These are phyloP conservation scores for Fagopyrum homotropicum DNA, from an alignment of 148 eudicot genomes.

Conservation along the genomic window DNA sequence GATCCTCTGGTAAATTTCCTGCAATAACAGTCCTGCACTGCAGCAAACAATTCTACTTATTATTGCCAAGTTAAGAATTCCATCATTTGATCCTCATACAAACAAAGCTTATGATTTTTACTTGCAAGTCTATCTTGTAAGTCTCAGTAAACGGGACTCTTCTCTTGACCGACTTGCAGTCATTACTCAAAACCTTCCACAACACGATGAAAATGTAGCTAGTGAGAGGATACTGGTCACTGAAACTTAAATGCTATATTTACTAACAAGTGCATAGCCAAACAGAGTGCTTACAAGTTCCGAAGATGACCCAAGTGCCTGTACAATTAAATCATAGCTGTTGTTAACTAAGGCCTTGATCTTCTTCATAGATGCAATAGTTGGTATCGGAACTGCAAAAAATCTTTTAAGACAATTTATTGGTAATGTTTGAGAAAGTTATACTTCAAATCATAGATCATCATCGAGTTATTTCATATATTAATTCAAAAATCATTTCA, in stretches of 20 bases:
- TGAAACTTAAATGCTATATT: neutral
- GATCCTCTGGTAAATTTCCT: conserved; percentile 94
- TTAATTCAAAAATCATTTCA: no score
- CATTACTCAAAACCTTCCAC: conserved; percentile 58
- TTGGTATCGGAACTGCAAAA: conserved; percentile 56
- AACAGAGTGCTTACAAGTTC: conserved; percentile 47
- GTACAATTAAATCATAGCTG: conserved; percentile 44
- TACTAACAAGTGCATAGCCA: neutral
- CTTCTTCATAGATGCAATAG: conserved; percentile 72
- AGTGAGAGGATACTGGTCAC: neutral
- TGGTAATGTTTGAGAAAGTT: neutral
- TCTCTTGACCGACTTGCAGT: conserved; percentile 63
- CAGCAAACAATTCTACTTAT: conserved; percentile 7
- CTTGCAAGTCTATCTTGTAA: conserved; percentile 80
- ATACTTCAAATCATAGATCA: neutral
- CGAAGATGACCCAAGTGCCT: conserved; percentile 66
- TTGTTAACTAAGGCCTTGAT: conserved; percentile 50
- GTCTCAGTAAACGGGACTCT: conserved; percentile 57
- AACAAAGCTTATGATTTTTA: neutral
- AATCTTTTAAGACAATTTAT: neutral
- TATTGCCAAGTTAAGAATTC: neutral
- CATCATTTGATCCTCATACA: neutral
- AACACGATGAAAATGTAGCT: neutral
- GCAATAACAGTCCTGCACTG: conserved; percentile 83
- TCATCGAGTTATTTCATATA: neutral